Evolutionary conservation across 1,139 yeast genomes (phyloP), one percentile per base, ranked within the genome.

Genomic region (Yamadazyma spencermartinsiae): DNA sequence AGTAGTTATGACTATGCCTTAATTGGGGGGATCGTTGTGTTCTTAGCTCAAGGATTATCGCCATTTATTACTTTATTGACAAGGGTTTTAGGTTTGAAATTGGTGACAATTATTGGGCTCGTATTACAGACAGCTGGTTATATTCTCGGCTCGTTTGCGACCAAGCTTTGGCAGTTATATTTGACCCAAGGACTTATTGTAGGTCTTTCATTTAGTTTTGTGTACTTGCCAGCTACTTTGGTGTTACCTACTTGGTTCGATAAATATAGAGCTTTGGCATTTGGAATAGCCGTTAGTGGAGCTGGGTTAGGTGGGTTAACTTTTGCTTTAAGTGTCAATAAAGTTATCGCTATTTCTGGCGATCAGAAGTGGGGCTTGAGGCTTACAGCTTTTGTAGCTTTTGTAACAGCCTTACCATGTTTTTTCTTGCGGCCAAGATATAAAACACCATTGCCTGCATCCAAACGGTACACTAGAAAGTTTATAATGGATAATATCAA

Each of bases 301-400:
- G 68, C 83, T 8, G 88, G 88, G 9, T 45, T 76, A 9, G 88
- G 87, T n/a, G 88, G 87, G 23, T 65, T 80, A 27, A 60, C 76
- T 1, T 79, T 76, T 49, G 68, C 80, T 2, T 58, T 79, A 32
- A 67, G 73, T 17, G 60, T 76, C 23, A 73, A 77, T 48, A 64
- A 65, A 20, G 54, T 81, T 16, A 65, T 80, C 33, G 57, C 69
- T 18, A 58, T 59, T 12, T 69, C 80, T 5, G 83, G 85, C 0
- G 67, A 77, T 50, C 85, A 76, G 44, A 59, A 66, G 40, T 82
- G 89, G 89, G 83, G 89, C 0, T 63, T 83, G 42, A 61, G 90
- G 43, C 74, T 81, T 25, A 66, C 79, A 31, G 55, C 72, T 3
- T 70, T 64, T 4, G 56, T 76, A 5, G 67, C 78, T 6, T 31